Conservation (phyloP, 2,329 filamentous ascomycete genomes). For the Colletotrichum liriopes region DNA sequence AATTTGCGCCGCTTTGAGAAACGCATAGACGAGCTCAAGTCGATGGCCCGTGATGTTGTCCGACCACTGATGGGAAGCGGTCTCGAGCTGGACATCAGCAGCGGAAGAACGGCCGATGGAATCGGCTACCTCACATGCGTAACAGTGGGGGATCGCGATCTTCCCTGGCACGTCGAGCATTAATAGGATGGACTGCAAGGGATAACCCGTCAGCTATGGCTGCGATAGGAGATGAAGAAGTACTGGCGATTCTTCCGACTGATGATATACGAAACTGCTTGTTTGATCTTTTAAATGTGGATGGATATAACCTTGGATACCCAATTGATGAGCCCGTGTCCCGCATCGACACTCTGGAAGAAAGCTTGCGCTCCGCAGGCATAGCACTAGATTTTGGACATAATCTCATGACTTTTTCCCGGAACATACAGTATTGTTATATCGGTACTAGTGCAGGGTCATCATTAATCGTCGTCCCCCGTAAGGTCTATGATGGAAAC, state of each 20-base stretch:
- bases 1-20: conserved; percentile 89
- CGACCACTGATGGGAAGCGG: conserved; percentile 89
- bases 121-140: conserved; percentile 69
- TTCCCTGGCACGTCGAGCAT: conserved; percentile 63
- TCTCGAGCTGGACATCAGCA: conserved; percentile 82
- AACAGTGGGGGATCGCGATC: conserved; percentile 62
- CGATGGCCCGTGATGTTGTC: conserved; percentile 85
- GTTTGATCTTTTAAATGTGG: conserved; percentile 12
- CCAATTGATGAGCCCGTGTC: conserved; percentile 20
- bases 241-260: conserved; percentile 16
- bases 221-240: conserved; percentile 18
- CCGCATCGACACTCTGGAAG: background rate
- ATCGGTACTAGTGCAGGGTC: background rate
- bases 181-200: background rate
- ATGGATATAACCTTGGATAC: conserved; percentile 27
- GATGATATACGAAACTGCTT: conserved; percentile 32
- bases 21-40: conserved; percentile 89
- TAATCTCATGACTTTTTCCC: background rate
- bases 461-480: conserved; percentile 15
- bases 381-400: conserved; percentile 5
- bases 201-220: background rate
- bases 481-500: conserved; percentile 44
- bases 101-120: conserved; percentile 57
- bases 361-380: conserved; percentile 11
- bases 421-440: background rate